A percentile compares a stretch with the other conserved stretches of the same genome.
Conservation (phyloP, 495 filamentous ascomycete genomes). For the Podospora comata region DNA sequence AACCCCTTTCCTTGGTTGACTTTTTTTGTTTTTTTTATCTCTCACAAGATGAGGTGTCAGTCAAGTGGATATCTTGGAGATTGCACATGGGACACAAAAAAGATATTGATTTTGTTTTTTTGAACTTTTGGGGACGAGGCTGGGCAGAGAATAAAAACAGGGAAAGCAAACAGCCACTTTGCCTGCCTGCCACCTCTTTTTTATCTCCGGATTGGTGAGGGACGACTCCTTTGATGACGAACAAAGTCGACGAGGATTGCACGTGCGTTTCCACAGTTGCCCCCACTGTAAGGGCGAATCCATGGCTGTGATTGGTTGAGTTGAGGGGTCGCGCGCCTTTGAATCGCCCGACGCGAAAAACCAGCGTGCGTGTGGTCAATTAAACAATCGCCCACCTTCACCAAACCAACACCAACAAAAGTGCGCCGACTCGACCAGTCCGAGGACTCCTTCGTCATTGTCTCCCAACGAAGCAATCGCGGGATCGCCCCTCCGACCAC, state of each 20-base stretch:
- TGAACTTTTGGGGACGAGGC: no score
- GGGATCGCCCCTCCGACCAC: neutral
- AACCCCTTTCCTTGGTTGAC: neutral
- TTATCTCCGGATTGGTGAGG: constrained; percentile 11
- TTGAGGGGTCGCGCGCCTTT: constrained; percentile 27
- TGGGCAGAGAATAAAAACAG: no score
- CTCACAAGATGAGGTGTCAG: neutral
- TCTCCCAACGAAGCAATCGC: neutral
- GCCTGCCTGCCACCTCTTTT: neutral
- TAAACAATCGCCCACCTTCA: constrained; percentile 26
- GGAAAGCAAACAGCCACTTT: neutral
- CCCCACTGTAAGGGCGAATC: constrained; percentile 9
- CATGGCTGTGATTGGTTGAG: neutral
- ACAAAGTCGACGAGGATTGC: constrained; percentile 15
- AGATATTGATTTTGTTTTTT: no score
- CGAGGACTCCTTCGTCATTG: neutral
- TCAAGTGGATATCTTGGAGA: neutral
- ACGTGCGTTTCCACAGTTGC: constrained; percentile 24
- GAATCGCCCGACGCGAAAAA: constrained; percentile 31
- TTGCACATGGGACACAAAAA: neutral
- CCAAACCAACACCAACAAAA: neutral
- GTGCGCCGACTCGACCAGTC: neutral
- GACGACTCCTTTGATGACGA: constrained; percentile 18
- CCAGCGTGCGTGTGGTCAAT: constrained; percentile 27
- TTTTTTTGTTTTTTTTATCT: neutral